Evolutionary conservation across 176 grass and related monocot genomes (phyloP).

Genomic region (Dendrocalamus sinicus): DNA sequence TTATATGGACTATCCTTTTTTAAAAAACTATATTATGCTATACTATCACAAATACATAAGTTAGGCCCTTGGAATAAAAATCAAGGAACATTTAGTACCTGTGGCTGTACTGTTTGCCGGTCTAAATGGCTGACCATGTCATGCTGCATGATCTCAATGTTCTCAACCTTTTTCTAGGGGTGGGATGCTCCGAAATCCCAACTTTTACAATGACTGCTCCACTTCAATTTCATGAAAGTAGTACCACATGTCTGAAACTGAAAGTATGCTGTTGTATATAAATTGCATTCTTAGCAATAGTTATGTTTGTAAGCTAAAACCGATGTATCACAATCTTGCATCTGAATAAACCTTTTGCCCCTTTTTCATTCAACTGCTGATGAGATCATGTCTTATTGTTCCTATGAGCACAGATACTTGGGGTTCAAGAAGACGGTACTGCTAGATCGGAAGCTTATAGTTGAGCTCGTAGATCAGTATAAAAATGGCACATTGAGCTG

Average conservation of each 20-base stretch:
- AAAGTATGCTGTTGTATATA: neutral
- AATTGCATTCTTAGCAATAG: neutral
- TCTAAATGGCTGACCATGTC: neutral
- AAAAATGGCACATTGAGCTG: conserved; percentile 64
- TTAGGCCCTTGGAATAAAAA: neutral
- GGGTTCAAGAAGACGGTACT: conserved; percentile 87
- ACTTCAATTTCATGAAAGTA: neutral
- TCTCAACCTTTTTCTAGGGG: neutral
- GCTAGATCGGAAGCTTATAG: conserved; percentile 78
- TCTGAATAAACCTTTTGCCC: neutral
- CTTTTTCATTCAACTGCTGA: neutral
- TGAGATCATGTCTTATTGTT: conserved; percentile 1
- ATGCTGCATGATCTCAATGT: conserved; percentile 1
- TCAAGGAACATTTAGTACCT: neutral
- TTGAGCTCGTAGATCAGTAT: conserved; percentile 76
- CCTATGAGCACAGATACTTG: conserved; percentile 58
- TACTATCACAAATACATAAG: neutral
- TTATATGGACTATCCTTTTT: neutral
- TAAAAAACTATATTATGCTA: neutral
- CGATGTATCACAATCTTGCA: neutral
- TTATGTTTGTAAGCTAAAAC: conserved; percentile 24
- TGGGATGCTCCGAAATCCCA: neutral
- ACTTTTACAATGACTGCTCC: neutral
- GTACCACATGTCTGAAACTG: neutral
- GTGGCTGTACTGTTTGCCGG: neutral